These are phyloP conservation scores for Megacollybia marginata DNA, from an alignment of 768 basidiomycete species.

Conservation along the genomic window DNA sequence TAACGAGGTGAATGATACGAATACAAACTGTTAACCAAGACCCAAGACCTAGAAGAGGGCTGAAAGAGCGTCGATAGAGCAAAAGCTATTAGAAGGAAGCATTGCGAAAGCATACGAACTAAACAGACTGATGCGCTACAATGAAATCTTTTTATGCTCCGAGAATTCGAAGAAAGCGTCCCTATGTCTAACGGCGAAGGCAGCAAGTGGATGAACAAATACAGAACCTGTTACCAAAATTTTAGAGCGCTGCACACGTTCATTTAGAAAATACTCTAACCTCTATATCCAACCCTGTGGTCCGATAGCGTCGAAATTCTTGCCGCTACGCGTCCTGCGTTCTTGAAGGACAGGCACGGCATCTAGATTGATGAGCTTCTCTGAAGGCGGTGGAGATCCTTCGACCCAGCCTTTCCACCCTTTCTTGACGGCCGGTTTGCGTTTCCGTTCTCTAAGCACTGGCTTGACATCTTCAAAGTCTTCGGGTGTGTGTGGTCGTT, in stretches of 20 bases:
- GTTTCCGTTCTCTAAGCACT: conserved; percentile 36
- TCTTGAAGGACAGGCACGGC: conserved; percentile 63
- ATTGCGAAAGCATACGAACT: not conserved
- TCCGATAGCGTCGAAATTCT: conserved; percentile 77
- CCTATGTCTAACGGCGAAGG: no score
- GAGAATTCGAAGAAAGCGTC: no score
- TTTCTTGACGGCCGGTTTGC: conserved; percentile 59
- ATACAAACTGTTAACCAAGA: not conserved
- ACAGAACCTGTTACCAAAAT: no score
- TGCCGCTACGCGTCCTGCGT: conserved; percentile 75
- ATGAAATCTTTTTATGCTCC: no score
- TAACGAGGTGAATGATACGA: conserved; percentile 5
- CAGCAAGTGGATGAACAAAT: no score
- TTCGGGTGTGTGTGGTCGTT: conserved; percentile 68
- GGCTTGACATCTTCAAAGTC: conserved; percentile 38
- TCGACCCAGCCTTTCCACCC: conserved; percentile 93
- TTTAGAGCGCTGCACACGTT: no score
- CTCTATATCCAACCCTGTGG: conserved; percentile 69
- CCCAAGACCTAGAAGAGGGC: not conserved
- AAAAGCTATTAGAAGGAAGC: not conserved
- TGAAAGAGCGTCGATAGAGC: not conserved
- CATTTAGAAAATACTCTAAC: not conserved
- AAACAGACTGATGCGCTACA: not conserved
- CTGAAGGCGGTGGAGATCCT: conserved; percentile 73
- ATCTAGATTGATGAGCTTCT: conserved; percentile 79